phyloP scores from a whole-genome alignment of 2,329 filamentous ascomycete genomes.

The Blastomyces gilchristii region DNA sequence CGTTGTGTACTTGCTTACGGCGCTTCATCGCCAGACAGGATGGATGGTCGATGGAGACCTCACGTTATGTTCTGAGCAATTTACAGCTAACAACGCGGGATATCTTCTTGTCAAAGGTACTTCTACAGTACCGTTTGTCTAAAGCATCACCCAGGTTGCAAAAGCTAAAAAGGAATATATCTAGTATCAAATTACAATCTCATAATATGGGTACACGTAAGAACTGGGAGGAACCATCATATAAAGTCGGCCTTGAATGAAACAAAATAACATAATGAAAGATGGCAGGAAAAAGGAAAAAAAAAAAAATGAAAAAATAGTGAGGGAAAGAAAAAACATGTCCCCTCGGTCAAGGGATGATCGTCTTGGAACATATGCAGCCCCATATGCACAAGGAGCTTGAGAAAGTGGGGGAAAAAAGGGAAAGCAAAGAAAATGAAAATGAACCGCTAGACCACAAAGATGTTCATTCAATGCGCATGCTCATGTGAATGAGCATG shows the following conservation, averaged over 20 bases:
- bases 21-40: not conserved
- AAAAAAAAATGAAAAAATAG: not conserved
- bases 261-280: not conserved
- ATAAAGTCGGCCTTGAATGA: not conserved
- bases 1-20: not conserved
- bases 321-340: conserved; percentile 27
- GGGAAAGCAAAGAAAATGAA: not conserved
- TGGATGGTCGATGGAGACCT: not conserved
- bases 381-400: not conserved
- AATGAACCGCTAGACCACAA: not conserved
- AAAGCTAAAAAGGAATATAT: not conserved
- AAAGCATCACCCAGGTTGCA: too few relatives aligned
- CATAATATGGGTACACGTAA: not conserved
- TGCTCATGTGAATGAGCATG: conserved; percentile 14
- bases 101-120: not conserved
- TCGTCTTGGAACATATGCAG: conserved; percentile 25
- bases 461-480: not conserved
- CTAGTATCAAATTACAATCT: not conserved
- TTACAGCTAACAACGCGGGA: not conserved
- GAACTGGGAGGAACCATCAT: not conserved
- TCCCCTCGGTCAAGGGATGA: too few relatives aligned
- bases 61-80: not conserved
- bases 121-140: too few relatives aligned
- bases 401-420: not conserved
- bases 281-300: conserved; percentile 19